Conservation (phyloP, 2,329 filamentous ascomycete genomes). For the Diaporthe caulivora region DNA sequence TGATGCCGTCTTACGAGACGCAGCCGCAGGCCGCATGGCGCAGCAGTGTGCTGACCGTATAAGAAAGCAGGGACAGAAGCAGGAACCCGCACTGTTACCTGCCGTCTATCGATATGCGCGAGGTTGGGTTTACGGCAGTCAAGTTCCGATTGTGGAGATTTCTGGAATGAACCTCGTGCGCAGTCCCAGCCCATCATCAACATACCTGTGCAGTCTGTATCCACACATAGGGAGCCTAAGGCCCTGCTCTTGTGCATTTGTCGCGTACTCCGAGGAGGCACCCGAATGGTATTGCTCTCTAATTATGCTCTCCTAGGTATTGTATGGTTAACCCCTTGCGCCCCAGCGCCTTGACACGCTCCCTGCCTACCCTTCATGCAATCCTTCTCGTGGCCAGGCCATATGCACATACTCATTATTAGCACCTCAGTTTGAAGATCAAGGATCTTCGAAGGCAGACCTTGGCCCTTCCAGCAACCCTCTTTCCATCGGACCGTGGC, state of each 20-base stretch:
- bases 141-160: no score
- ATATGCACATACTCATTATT: background rate
- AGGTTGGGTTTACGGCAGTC: background rate
- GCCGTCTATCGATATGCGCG: background rate
- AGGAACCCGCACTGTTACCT: background rate
- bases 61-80: background rate
- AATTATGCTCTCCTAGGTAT: conserved; percentile 18
- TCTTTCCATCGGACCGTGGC: conserved; percentile 44
- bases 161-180: background rate
- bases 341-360: background rate
- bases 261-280: background rate
- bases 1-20: background rate
- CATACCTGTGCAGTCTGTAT: background rate
- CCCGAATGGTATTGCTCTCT: conserved; percentile 23
- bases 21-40: background rate
- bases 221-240: background rate
- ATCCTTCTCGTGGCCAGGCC: background rate
- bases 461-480: conserved; percentile 20
- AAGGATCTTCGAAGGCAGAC: conserved; percentile 22
- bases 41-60: background rate
- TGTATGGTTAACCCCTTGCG: background rate
- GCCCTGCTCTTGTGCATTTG: background rate
- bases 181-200: background rate
- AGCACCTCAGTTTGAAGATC: background rate
- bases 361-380: conserved; percentile 4